Conservation (phyloP, 1,284 basidiomycete species). For the Mycena sp. region DNA sequence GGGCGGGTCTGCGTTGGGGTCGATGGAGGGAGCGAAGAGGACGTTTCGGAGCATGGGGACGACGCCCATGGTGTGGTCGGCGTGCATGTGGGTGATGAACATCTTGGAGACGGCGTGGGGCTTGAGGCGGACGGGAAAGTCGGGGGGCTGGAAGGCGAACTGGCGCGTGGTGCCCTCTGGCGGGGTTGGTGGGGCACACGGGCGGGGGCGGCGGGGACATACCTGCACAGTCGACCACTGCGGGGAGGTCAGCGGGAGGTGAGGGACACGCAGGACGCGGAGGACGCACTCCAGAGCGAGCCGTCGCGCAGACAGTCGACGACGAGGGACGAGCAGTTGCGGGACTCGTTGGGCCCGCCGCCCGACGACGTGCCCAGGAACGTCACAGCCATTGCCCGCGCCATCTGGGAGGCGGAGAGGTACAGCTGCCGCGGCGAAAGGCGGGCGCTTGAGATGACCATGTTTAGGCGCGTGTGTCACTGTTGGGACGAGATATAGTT, state of each 20-base stretch:
- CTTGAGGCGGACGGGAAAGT: constrained; percentile 45
- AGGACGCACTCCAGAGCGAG: constrained; percentile 69
- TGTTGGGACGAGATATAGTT: too few relatives aligned
- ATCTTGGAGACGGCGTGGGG: constrained; percentile 58
- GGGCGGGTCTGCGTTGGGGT: constrained; percentile 30
- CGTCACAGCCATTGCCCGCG: constrained; percentile 46
- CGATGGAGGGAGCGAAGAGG: constrained; percentile 55
- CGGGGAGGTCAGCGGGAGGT: too few relatives aligned
- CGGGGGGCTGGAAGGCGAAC: constrained; percentile 49
- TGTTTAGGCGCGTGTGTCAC: too few relatives aligned
- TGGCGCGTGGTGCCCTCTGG: constrained; percentile 83
- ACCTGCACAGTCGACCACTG: constrained; percentile 86
- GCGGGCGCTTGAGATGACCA: background rate
- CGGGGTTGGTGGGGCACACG: constrained; percentile 76
- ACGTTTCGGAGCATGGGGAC: constrained; percentile 77
- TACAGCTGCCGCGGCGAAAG: background rate
- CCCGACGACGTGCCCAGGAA: constrained; percentile 82
- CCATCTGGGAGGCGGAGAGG: constrained; percentile 8
- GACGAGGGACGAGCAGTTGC: constrained; percentile 78
- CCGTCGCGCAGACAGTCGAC: constrained; percentile 63
- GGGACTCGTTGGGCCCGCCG: constrained; percentile 72
- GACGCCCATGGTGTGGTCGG: constrained; percentile 79
- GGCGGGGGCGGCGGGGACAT: background rate
- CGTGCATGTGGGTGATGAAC: constrained; percentile 93
- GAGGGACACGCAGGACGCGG: constrained; percentile 19